Conservation (phyloP, 2,329 filamentous ascomycete genomes). For the Penicillium sp. region DNA sequence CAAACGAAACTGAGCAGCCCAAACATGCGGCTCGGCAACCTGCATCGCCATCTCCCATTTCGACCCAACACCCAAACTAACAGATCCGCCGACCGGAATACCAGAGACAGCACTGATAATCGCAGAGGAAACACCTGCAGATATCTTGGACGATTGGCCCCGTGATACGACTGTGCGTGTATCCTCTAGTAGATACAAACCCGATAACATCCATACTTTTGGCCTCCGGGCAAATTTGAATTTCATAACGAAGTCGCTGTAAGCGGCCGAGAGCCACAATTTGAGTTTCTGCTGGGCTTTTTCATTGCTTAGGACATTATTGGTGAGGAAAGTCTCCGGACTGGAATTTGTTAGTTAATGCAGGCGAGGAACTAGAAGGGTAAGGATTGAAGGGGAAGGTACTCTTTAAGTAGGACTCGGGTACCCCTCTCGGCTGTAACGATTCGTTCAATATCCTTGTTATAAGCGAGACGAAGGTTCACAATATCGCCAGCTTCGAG, state of each 20-base stretch:
- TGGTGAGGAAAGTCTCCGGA: slow-evolving; percentile 21
- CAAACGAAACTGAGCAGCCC: slow-evolving; percentile 28
- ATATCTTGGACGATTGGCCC: slow-evolving; percentile 11
- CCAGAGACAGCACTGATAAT: slow-evolving; percentile 22
- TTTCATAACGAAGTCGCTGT: slow-evolving; percentile 22
- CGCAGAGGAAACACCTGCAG: slow-evolving; percentile 19
- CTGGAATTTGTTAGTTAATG: slow-evolving; percentile 5
- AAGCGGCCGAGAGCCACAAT: slow-evolving; percentile 27
- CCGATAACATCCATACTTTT: slow-evolving; percentile 27
- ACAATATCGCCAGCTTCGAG: slow-evolving; percentile 23
- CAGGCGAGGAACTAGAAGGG: neutral
- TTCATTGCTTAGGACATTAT: slow-evolving; percentile 14
- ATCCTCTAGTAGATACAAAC: slow-evolving; percentile 23
- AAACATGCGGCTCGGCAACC: slow-evolving; percentile 26
- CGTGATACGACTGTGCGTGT: slow-evolving; percentile 20
- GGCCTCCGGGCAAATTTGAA: slow-evolving; percentile 27
- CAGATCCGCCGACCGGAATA: slow-evolving; percentile 24
- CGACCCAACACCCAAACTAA: slow-evolving; percentile 21
- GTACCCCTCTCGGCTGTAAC: slow-evolving; percentile 21
- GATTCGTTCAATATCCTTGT: slow-evolving; percentile 22
- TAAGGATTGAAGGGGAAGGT: neutral
- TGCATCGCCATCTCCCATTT: slow-evolving; percentile 26
- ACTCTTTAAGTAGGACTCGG: slow-evolving; percentile 23
- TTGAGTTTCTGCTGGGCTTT: slow-evolving; percentile 21
- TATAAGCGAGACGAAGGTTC: slow-evolving; percentile 22